Base-by-base conservation (phyloP, 176 grass and related monocot genomes). In the Rhynchospora breviuscula region DNA sequence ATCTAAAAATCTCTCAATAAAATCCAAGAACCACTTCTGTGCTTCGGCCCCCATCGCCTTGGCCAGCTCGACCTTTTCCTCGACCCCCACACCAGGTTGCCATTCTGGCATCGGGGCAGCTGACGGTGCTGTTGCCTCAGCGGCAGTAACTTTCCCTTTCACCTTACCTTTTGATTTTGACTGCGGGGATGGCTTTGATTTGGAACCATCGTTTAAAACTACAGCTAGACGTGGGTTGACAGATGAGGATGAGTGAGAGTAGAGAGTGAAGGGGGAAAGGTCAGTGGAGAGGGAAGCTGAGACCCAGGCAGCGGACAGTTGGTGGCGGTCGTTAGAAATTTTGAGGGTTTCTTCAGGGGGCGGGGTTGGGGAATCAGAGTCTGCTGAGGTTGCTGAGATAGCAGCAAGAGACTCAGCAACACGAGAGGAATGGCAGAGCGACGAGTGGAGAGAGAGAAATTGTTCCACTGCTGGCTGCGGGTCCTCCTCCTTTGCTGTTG, bases 1-100 rank as follows among this genome's bases (percentile, higher is more conserved):
- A 57, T 98, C 93, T 33, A 98, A 85, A 87, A 98, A 95, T 83
- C 89, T 86, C 88, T 98, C 96, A 67, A 95, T 88, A 84, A 98
- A 98, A 85, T 79, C 88, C 80, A 95, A 81, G 91, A 98, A 98
- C 96, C 96, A 98, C 17, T 75, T 75, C 84, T 88, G 44, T 25
- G 91, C 59, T 45, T 98, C 96, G 49, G 87, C 87, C 80, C 88
- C 86, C 21, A 98, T 83, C 79, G 79, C 82, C 69, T 87, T 70
- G 71, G 89, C 89, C 67, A 98, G 87, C 83, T 91, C 91, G 46
- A 91, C 84, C 31, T 88, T 87, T 75, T 95, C 96, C 86, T 85
- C 79, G 53, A 83, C 44, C 53, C 90, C 89, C n/a, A 81, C 89
- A 79, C 91, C 90, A 33, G 81, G 82, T 78, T 85, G 84, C 96